Evolutionary conservation across 768 basidiomycete species (phyloP).

Genomic region (Tricholoma bakamatsutake): DNA sequence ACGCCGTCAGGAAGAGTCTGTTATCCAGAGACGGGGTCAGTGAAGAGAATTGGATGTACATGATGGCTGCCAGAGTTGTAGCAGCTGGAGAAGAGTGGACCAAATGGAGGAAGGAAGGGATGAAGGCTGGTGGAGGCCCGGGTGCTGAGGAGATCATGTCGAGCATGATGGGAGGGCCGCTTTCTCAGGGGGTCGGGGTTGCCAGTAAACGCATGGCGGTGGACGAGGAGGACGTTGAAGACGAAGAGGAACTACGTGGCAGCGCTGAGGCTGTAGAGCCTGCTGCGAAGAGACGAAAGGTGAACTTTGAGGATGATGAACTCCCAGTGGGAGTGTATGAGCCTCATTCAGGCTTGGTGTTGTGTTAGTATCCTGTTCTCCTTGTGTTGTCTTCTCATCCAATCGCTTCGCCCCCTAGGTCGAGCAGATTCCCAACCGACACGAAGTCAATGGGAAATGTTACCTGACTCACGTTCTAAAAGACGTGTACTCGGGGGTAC

Average conservation of each 20-base stretch:
- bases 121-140: constrained; percentile 47
- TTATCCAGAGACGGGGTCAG: constrained; percentile 75
- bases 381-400: neutral
- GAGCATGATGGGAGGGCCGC: constrained; percentile 20
- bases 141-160: constrained; percentile 26
- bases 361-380: constrained; percentile 46
- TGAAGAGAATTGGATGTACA: constrained; percentile 90
- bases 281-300: constrained; percentile 23
- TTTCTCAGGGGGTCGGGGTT: constrained; percentile 6
- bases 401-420: constrained; percentile 36
- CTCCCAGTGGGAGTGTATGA: constrained; percentile 74
- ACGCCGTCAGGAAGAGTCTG: constrained; percentile 76
- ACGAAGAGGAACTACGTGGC: constrained; percentile 16
- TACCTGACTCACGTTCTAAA: constrained; percentile 41
- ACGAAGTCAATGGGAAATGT: constrained; percentile 49
- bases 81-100: constrained; percentile 64
- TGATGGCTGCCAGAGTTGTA: constrained; percentile 60
- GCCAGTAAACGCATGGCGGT: constrained; percentile 27
- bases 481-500: constrained; percentile 57
- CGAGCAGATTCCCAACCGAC: constrained; percentile 77
- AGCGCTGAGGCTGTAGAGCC: constrained; percentile 6
- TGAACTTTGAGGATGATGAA: constrained; percentile 17
- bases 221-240: constrained; percentile 19
- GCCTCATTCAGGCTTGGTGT: constrained; percentile 68
- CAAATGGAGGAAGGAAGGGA: constrained; percentile 47